Percentiles rank a stretch among this genome's conserved stretches.
phyloP scores from a whole-genome alignment of 352 stramenopile species.

The Globisporangium lucens region DNA sequence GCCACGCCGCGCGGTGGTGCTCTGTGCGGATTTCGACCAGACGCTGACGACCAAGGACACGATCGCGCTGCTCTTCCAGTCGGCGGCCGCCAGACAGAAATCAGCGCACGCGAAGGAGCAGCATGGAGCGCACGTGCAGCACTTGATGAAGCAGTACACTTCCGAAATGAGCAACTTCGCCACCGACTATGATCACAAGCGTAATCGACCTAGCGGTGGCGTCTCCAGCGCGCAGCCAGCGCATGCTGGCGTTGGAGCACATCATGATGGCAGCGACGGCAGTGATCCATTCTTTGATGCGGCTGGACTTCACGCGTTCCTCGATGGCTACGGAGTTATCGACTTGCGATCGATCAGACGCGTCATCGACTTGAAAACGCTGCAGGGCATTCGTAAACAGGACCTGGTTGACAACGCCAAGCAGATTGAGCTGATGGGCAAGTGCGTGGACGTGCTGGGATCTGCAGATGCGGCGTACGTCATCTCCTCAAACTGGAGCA shows the following conservation, averaged over 20 bases:
- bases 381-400: slow-evolving; percentile 31
- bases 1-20: slow-evolving; percentile 21
- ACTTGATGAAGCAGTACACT: slow-evolving; percentile 35
- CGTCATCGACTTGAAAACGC: slow-evolving; percentile 27
- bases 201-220: neutral
- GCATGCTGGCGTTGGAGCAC: neutral
- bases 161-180: slow-evolving; percentile 23
- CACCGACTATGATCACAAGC: neutral
- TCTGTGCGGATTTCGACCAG: slow-evolving; percentile 75
- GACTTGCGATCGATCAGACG: slow-evolving; percentile 52
- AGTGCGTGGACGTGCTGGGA: slow-evolving; percentile 30
- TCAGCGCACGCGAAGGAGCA: neutral
- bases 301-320: slow-evolving; percentile 31
- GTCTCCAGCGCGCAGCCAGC: neutral
- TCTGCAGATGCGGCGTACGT: slow-evolving; percentile 28
- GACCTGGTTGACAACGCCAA: slow-evolving; percentile 16
- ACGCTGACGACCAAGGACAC: slow-evolving; percentile 64
- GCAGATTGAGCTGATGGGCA: slow-evolving; percentile 27
- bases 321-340: slow-evolving; percentile 36
- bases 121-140: slow-evolving; percentile 24
- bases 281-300: slow-evolving; percentile 28
- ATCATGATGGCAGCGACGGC: neutral
- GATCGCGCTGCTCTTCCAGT: slow-evolving; percentile 49
- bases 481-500: slow-evolving; percentile 69
- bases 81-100: slow-evolving; percentile 12